phyloP scores from a whole-genome alignment of 371 early-diverging fungal species.

The Chytridium lagenaria region DNA sequence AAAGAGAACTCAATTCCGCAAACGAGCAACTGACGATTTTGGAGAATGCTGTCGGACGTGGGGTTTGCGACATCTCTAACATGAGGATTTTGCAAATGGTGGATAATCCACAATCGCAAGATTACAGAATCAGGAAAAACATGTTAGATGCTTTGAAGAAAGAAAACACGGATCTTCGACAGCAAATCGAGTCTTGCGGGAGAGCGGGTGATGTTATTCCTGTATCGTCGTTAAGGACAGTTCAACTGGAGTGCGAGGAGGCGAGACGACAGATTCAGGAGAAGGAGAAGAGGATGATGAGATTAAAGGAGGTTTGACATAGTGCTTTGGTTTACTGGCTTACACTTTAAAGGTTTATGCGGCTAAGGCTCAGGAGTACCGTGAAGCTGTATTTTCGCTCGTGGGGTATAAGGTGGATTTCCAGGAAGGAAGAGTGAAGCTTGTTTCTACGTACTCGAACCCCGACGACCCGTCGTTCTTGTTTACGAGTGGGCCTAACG shows the following conservation, averaged over 20 bases:
- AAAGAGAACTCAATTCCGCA: slow-evolving; percentile 39
- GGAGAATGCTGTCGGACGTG: slow-evolving; percentile 67
- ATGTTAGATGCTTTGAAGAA: slow-evolving; percentile 62
- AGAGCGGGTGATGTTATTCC: slow-evolving; percentile 53
- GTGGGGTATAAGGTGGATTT: slow-evolving; percentile 78
- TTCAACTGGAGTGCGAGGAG: slow-evolving; percentile 61
- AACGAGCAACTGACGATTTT: slow-evolving; percentile 53
- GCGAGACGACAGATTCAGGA: slow-evolving; percentile 56
- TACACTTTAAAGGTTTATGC: slow-evolving; percentile 56
- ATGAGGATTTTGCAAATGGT: slow-evolving; percentile 68
- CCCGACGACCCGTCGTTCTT: slow-evolving; percentile 63
- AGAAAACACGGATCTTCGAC: slow-evolving; percentile 65
- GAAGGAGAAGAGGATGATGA: slow-evolving; percentile 66
- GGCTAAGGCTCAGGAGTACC: slow-evolving; percentile 67
- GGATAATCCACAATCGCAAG: slow-evolving; percentile 74
- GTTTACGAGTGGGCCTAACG: slow-evolving; percentile 65
- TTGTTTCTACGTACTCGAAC: slow-evolving; percentile 69
- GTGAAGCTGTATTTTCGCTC: slow-evolving; percentile 68
- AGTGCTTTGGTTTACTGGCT: background rate
- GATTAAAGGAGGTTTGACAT: slow-evolving; percentile 66
- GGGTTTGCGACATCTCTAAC: slow-evolving; percentile 66
- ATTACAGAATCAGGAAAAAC: slow-evolving; percentile 68
- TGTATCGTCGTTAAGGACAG: slow-evolving; percentile 57
- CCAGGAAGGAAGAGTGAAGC: slow-evolving; percentile 72
- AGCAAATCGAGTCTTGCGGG: slow-evolving; percentile 26